These are phyloP conservation scores for Nothopassalora personata DNA, from an alignment of 2,329 filamentous ascomycete genomes.

Conservation along the genomic window DNA sequence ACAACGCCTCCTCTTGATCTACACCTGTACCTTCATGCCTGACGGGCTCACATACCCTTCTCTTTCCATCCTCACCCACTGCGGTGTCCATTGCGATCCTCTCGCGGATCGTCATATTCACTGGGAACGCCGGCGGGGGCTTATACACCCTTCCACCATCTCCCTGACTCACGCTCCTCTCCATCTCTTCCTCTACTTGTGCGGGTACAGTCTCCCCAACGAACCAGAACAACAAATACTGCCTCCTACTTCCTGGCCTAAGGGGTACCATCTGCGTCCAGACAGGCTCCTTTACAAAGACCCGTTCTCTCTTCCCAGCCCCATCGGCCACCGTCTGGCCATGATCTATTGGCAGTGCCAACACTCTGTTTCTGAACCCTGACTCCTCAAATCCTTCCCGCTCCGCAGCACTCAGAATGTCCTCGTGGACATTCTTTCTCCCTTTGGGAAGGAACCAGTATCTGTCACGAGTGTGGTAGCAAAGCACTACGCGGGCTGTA, in stretches of 20 bases:
- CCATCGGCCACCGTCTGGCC: constrained; percentile 38
- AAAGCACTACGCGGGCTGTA: constrained; percentile 43
- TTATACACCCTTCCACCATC: constrained; percentile 7
- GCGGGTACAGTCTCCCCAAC: constrained; percentile 44
- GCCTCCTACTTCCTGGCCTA: constrained; percentile 21
- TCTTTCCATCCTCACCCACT: constrained; percentile 29
- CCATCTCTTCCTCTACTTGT: constrained; percentile 11
- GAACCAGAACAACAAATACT: constrained; percentile 46
- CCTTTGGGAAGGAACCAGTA: constrained; percentile 50
- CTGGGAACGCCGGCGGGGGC: constrained; percentile 36
- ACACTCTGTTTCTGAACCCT: constrained; percentile 46
- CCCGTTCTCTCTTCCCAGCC: constrained; percentile 11
- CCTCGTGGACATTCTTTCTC: constrained; percentile 43
- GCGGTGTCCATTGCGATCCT: constrained; percentile 36
- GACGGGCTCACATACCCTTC: constrained; percentile 40
- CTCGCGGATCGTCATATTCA: constrained; percentile 33
- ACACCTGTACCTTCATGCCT: constrained; percentile 46
- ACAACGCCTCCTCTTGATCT: constrained; percentile 43
- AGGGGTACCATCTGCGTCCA: constrained; percentile 44
- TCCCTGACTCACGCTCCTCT: background rate
- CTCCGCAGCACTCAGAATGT: constrained; percentile 39
- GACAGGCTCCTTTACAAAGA: constrained; percentile 40
- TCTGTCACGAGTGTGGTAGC: constrained; percentile 38
- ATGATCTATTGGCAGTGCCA: constrained; percentile 43
- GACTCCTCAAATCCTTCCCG: constrained; percentile 49